A percentile compares a stretch with the other conserved stretches of the same genome.
Conservation (phyloP, 2,329 filamentous ascomycete genomes). For the Talaromyces islandicus region DNA sequence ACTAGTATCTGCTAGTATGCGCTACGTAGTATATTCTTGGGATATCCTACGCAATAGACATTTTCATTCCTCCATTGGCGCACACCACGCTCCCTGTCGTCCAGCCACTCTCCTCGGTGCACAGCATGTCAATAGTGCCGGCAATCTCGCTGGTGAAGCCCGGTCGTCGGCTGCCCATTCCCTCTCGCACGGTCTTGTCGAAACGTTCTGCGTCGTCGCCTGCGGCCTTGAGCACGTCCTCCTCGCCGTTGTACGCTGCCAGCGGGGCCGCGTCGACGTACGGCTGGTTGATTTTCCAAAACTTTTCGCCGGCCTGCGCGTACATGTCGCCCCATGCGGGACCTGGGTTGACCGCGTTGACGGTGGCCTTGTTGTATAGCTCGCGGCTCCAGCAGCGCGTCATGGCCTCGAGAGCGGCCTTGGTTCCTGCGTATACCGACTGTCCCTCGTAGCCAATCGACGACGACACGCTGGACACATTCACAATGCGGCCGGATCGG, state of each 20-base stretch:
- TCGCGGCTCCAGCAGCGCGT: constrained; percentile 62
- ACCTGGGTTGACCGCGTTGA: constrained; percentile 62
- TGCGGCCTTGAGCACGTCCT: constrained; percentile 24
- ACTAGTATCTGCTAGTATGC: too few relatives aligned
- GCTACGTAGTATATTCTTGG: neutral
- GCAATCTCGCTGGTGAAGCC: constrained; percentile 67
- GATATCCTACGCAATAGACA: constrained; percentile 9
- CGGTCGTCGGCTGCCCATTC: constrained; percentile 54
- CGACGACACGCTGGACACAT: constrained; percentile 54
- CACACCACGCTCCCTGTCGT: constrained; percentile 73
- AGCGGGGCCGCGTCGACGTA: constrained; percentile 61
- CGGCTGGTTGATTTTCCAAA: constrained; percentile 54
- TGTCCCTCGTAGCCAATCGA: constrained; percentile 54
- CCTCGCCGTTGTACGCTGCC: constrained; percentile 19
- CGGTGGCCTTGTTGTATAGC: constrained; percentile 55
- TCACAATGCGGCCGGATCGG: constrained; percentile 60
- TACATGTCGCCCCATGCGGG: constrained; percentile 64
- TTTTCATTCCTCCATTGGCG: constrained; percentile 66
- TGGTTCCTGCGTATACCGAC: constrained; percentile 60
- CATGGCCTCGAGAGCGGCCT: constrained; percentile 63
- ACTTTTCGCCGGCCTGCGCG: constrained; percentile 47
- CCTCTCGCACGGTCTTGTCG: constrained; percentile 57
- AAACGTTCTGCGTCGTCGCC: constrained; percentile 44
- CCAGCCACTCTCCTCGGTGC: constrained; percentile 64
- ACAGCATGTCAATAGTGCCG: constrained; percentile 71